Percentiles rank a stretch among this genome's conserved stretches.
Evolutionary conservation across 495 filamentous ascomycete species (phyloP).

Genomic region (Geopyxis carbonaria): DNA sequence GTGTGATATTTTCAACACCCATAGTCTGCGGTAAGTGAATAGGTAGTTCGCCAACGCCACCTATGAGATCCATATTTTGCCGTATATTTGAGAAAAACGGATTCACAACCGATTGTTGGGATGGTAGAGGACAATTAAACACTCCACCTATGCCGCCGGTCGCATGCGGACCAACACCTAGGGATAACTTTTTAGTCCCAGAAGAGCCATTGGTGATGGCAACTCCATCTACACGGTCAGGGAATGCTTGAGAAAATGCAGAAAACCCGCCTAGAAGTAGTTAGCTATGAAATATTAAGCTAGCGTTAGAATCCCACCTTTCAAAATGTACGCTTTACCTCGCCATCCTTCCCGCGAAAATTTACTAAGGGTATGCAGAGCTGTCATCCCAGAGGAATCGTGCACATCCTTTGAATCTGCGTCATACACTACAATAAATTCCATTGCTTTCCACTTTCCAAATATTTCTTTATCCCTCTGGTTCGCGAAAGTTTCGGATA

Average conservation of each 20-base stretch:
- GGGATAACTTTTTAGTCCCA: conserved; percentile 31
- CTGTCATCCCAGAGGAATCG: conserved; percentile 50
- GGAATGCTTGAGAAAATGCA: conserved; percentile 32
- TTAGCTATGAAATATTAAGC: conserved; percentile 6
- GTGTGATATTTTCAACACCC: conserved; percentile 27
- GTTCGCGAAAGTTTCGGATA: conserved; percentile 72
- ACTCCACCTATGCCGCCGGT: conserved; percentile 65
- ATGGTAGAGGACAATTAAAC: conserved; percentile 52
- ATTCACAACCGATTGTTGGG: conserved; percentile 46
- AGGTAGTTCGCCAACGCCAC: conserved; percentile 80
- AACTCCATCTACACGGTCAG: conserved; percentile 34
- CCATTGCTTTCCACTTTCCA: conserved; percentile 52
- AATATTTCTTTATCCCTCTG: conserved; percentile 58
- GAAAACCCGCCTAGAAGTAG: conserved; percentile 33
- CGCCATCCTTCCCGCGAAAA: conserved; percentile 72
- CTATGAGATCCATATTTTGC: conserved; percentile 90
- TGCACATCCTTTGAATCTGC: conserved; percentile 53
- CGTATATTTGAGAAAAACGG: conserved; percentile 94
- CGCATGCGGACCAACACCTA: conserved; percentile 37
- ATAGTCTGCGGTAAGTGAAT: conserved; percentile 49
- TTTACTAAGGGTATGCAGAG: conserved; percentile 77
- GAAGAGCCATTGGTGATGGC: conserved; percentile 25
- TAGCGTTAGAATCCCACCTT: conserved; percentile 25
- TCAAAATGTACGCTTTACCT: conserved; percentile 54
- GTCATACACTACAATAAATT: conserved; percentile 77